These are phyloP conservation scores for Xylaria polymorpha DNA, from an alignment of 2,329 filamentous ascomycete species.

Conservation along the genomic window DNA sequence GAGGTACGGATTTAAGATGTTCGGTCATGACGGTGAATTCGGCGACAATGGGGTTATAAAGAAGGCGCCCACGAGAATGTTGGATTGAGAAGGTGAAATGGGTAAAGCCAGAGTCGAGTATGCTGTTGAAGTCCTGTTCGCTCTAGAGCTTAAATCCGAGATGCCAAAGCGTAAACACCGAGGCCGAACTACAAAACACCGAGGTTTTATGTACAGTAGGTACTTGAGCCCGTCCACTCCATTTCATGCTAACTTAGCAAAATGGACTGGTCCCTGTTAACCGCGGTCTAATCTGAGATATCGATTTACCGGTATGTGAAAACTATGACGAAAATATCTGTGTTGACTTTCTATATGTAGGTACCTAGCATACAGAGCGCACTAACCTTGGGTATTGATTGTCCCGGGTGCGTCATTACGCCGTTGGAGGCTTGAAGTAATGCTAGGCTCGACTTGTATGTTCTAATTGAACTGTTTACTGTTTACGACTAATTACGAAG, in stretches of 20 bases:
- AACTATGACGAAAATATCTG: no score
- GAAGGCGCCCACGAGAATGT: background rate
- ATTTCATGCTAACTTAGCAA: background rate
- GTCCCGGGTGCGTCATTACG: background rate
- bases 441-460: background rate
- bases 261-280: background rate
- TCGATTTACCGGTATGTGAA: no score
- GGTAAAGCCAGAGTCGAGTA: conserved; percentile 5
- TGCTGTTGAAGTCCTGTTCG: conserved; percentile 8
- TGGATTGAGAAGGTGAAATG: background rate
- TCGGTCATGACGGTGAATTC: conserved; percentile 35
- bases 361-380: no score
- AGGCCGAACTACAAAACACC: conserved; percentile 20
- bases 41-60: background rate
- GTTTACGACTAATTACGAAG: background rate
- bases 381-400: no score
- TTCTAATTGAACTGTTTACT: background rate
- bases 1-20: conserved; percentile 33
- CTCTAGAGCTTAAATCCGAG: conserved; percentile 23
- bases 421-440: background rate
- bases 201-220: conserved; percentile 11
- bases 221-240: background rate
- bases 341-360: no score
- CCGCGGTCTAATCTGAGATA: background rate
- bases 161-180: conserved; percentile 5